Percentiles rank a stretch among this genome's conserved stretches.
Evolutionary conservation across 2,329 filamentous ascomycete species (phyloP).

Genomic region (Onygena corvina): DNA sequence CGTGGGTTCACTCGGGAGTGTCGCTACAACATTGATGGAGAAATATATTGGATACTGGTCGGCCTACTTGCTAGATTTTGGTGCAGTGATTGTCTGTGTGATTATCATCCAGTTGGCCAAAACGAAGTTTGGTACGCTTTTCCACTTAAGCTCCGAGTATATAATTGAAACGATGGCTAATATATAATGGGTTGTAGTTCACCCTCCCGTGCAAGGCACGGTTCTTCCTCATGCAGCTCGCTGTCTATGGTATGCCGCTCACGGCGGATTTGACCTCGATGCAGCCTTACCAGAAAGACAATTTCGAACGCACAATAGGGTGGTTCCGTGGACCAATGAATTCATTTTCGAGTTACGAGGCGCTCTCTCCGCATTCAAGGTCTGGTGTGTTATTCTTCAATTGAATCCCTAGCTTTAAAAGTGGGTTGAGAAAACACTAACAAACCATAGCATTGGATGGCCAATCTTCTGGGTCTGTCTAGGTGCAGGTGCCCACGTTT

Average conservation of each 20-base stretch:
- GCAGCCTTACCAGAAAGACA: slow-evolving; percentile 35
- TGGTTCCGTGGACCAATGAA: slow-evolving; percentile 12
- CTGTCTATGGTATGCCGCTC: slow-evolving; percentile 7
- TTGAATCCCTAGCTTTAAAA: neutral
- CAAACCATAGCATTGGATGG: neutral
- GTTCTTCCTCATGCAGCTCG: slow-evolving; percentile 10
- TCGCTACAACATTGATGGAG: slow-evolving; percentile 52
- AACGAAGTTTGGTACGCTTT: neutral
- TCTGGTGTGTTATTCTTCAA: slow-evolving; percentile 10
- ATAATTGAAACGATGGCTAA: neutral
- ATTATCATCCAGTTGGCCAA: neutral
- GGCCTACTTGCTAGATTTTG: slow-evolving; percentile 40
- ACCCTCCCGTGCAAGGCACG: slow-evolving; percentile 9
- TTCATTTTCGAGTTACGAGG: slow-evolving; percentile 13
- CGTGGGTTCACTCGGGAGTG: slow-evolving; percentile 48
- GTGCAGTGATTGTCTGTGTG: slow-evolving; percentile 13
- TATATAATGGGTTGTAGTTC: neutral
- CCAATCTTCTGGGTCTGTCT: neutral
- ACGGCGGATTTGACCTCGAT: slow-evolving; percentile 12
- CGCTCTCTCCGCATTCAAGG: slow-evolving; percentile 11
- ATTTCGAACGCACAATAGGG: slow-evolving; percentile 51
- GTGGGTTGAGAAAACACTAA: neutral
- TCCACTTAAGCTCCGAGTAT: neutral
- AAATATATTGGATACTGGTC: slow-evolving; percentile 49
- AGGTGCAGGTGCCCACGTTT: neutral